Conservation (phyloP, 331 rosid species). For the Saraca asoca region DNA sequence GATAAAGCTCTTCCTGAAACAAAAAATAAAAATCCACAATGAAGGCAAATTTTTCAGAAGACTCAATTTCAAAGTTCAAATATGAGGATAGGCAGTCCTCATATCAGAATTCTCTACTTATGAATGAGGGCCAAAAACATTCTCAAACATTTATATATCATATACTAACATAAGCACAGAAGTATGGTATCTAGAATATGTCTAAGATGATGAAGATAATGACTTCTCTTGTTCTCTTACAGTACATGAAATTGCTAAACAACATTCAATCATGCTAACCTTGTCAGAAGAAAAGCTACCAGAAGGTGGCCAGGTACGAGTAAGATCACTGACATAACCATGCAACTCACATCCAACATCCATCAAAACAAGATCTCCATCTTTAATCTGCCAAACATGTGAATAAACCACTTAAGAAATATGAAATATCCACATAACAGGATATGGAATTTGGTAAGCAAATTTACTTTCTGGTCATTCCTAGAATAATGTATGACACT, state of each 20-base stretch:
- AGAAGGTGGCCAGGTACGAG: slow-evolving; percentile 96
- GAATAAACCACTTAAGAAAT: slow-evolving; percentile 18
- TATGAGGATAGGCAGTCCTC: no score
- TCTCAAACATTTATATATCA: no score
- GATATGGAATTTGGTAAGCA: slow-evolving; percentile 24
- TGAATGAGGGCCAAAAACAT: no score
- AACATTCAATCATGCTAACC: slow-evolving; percentile 42
- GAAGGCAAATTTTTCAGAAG: no score
- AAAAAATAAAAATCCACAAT: slow-evolving; percentile 24
- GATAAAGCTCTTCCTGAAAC: slow-evolving; percentile 87
- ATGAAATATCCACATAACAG: slow-evolving; percentile 16
- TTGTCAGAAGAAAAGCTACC: slow-evolving; percentile 85
- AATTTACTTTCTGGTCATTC: slow-evolving; percentile 84
- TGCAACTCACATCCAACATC: slow-evolving; percentile 95
- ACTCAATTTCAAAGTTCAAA: no score
- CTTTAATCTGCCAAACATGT: slow-evolving; percentile 64
- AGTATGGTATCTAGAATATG: no score
- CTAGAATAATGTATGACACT: slow-evolving; percentile 86
- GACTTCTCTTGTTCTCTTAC: slow-evolving; percentile 13
- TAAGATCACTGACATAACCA: slow-evolving; percentile 90
- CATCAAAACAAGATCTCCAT: slow-evolving; percentile 92
- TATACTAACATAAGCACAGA: no score
- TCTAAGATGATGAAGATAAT: not conserved
- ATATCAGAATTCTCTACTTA: no score
- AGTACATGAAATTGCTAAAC: slow-evolving; percentile 26